Evolutionary conservation across 257 asterid genomes (phyloP).

Genomic region (Hygrophila difformis): DNA sequence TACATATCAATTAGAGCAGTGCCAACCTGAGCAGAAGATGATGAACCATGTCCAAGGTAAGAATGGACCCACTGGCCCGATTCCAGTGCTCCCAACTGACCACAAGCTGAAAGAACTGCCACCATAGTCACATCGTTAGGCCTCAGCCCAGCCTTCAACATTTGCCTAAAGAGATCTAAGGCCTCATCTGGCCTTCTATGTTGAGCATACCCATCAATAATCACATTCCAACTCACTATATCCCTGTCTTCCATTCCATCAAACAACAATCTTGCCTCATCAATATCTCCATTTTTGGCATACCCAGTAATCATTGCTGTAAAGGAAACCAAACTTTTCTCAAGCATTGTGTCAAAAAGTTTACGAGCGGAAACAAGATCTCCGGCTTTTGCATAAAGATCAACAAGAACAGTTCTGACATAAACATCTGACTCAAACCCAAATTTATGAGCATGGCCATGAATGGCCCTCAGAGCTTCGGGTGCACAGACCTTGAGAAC

Average conservation of each 20-base stretch:
- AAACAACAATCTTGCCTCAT: conserved; percentile 35
- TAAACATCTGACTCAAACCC: conserved; percentile 32
- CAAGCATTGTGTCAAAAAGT: conserved; percentile 34
- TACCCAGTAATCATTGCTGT: conserved; percentile 49
- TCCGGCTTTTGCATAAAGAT: conserved; percentile 33
- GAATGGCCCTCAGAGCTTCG: conserved; percentile 29
- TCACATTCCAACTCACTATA: conserved; percentile 48
- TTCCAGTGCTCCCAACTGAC: conserved; percentile 42
- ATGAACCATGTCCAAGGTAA: conserved; percentile 16
- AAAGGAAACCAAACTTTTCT: conserved; percentile 31
- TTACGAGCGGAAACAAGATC: conserved; percentile 30
- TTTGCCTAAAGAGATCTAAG: conserved; percentile 31
- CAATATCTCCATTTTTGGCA: conserved; percentile 32
- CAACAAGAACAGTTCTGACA: conserved; percentile 40
- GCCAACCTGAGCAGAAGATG: conserved; percentile 21
- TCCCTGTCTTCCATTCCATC: conserved; percentile 41
- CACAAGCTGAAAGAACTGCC: conserved; percentile 48
- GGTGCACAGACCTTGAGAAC: conserved; percentile 30
- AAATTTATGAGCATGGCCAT: conserved; percentile 34
- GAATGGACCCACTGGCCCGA: conserved; percentile 50
- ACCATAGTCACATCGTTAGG: conserved; percentile 48
- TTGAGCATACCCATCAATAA: conserved; percentile 47
- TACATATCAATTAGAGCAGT: conserved; percentile 52
- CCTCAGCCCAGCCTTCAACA: conserved; percentile 30
- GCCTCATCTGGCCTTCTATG: conserved; percentile 42